Evolutionary conservation across 225 moss, liverwort and hornwort genomes (phyloP).

Genomic region (Rhytidiadelphus loreus): DNA sequence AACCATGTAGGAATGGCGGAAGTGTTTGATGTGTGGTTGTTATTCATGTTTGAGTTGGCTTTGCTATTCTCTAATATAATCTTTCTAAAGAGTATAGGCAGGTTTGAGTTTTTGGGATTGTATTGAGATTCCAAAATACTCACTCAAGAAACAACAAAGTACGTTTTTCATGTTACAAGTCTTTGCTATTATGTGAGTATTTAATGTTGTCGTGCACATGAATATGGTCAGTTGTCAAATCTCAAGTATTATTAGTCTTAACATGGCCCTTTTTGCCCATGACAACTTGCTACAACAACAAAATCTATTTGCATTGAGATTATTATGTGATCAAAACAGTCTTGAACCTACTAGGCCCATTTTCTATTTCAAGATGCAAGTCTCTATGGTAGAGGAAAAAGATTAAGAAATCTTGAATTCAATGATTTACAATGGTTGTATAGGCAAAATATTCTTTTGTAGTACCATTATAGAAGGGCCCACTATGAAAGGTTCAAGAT

Average conservation of each 20-base stretch:
- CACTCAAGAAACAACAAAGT: not conserved
- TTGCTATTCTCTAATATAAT: not conserved
- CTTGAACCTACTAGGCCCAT: fast-evolving
- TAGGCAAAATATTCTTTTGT: not conserved
- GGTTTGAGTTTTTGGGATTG: not conserved
- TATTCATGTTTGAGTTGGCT: not conserved
- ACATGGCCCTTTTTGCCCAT: too few species aligned
- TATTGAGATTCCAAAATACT: not conserved
- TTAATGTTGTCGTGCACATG: not conserved
- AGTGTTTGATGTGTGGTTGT: not conserved
- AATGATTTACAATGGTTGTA: not conserved
- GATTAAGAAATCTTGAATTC: not conserved
- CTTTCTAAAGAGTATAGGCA: too few species aligned
- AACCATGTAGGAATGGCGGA: fast-evolving
- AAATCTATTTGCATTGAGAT: not conserved
- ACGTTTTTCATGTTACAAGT: not conserved
- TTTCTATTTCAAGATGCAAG: not conserved
- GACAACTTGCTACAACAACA: not conserved
- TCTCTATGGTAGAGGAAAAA: not conserved
- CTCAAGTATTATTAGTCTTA: not conserved
- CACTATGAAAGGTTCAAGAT: not conserved
- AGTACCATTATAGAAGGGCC: not conserved
- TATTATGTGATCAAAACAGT: not conserved
- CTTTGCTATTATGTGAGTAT: not conserved
- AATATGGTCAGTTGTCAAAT: not conserved